These are phyloP conservation scores for Wickerhamomyces sp. DNA, from an alignment of 1,139 yeast species.

Conservation along the genomic window DNA sequence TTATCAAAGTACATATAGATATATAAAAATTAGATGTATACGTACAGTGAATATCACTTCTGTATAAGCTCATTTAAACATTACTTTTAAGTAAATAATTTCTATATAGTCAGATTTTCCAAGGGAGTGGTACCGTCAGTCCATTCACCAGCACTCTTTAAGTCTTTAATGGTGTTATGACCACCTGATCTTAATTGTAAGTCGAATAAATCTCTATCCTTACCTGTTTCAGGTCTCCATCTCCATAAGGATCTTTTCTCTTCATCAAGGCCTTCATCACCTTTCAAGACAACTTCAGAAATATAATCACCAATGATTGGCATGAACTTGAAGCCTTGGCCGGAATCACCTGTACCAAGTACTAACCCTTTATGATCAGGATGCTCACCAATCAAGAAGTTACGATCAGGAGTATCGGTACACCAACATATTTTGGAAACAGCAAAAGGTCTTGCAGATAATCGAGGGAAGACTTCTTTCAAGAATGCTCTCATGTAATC, in stretches of 20 bases:
- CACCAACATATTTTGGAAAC: slow-evolving; percentile 42
- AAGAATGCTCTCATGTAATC: slow-evolving; percentile 26
- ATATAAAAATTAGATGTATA: too few relatives aligned
- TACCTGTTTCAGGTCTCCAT: slow-evolving; percentile 18
- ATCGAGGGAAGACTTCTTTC: slow-evolving; percentile 32
- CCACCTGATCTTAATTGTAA: slow-evolving; percentile 30
- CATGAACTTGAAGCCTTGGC: slow-evolving; percentile 37
- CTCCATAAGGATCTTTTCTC: slow-evolving; percentile 20
- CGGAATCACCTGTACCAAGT: slow-evolving; percentile 42
- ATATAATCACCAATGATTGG: slow-evolving; percentile 38
- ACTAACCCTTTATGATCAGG: slow-evolving; percentile 28
- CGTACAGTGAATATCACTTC: neutral
- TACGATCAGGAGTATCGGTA: slow-evolving; percentile 39
- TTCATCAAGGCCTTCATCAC: slow-evolving; percentile 10
- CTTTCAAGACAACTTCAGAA: slow-evolving; percentile 17
- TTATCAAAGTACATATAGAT: neutral
- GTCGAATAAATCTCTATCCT: slow-evolving; percentile 16
- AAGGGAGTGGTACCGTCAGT: slow-evolving; percentile 5
- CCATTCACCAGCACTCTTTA: slow-evolving; percentile 26
- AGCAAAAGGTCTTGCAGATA: slow-evolving; percentile 31
- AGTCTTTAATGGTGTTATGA: slow-evolving; percentile 23
- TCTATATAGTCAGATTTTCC: neutral
- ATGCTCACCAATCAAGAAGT: slow-evolving; percentile 37
- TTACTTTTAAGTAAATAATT: neutral
- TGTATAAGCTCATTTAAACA: neutral